Percentiles rank a stretch among this genome's conserved stretches.
Conservation (phyloP, 331 rosid species). For the Arachis monticola region DNA sequence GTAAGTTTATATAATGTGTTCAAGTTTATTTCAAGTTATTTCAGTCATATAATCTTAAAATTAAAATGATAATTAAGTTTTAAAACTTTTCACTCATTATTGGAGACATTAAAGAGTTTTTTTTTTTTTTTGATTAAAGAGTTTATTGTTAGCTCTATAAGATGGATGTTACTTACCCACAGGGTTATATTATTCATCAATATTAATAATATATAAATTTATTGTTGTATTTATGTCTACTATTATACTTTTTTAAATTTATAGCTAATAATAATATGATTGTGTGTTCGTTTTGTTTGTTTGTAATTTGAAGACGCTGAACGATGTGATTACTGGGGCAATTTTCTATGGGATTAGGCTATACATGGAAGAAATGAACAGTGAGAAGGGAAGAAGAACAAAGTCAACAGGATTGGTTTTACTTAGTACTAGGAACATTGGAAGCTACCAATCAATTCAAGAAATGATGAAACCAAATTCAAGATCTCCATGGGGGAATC, state of each 20-base stretch:
- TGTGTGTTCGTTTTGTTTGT: background rate
- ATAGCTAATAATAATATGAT: background rate
- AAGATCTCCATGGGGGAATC: conserved; percentile 58
- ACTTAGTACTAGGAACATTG: conserved; percentile 54
- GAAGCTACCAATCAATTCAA: conserved; percentile 45
- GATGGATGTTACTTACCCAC: no score
- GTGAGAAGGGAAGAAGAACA: conserved; percentile 26
- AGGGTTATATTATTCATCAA: no score
- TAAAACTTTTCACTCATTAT: no score
- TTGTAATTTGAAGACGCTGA: conserved; percentile 33
- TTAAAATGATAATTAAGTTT: no score
- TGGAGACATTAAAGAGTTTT: no score
- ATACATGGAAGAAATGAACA: conserved; percentile 46
- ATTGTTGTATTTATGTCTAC: no score
- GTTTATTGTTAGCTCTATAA: no score
- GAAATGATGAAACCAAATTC: conserved; percentile 47
- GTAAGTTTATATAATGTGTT: conserved; percentile 27
- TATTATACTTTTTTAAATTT: no score
- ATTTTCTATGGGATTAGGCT: conserved; percentile 52
- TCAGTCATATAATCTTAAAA: no score
- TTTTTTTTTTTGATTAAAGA: no score
- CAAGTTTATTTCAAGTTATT: no score
- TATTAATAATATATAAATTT: no score
- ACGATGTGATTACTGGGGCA: conserved; percentile 52
- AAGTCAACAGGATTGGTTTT: conserved; percentile 49